phyloP scores from a whole-genome alignment of 257 asterid genomes.

The Avicennia marina region DNA sequence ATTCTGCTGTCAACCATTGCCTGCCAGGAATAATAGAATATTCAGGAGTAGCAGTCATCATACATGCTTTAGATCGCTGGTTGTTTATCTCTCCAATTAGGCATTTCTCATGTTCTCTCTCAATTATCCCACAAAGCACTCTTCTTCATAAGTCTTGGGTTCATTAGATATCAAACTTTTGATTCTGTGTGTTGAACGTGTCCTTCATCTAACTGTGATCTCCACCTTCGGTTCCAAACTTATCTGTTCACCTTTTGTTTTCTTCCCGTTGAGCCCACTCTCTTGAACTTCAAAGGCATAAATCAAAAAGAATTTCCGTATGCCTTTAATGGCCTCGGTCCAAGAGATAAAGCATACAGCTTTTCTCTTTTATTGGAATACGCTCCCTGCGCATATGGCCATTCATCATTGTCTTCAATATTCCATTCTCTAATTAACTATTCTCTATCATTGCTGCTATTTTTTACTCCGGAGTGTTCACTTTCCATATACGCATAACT shows the following conservation, averaged over 20 bases:
- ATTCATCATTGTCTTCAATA: conserved; percentile 28
- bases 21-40: conserved; percentile 18
- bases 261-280: conserved; percentile 33
- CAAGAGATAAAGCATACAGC: conserved; percentile 43
- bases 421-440: conserved; percentile 31
- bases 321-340: conserved; percentile 38
- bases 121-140: not conserved
- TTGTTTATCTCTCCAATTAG: conserved; percentile 15
- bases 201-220: too few relatives aligned
- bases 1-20: conserved; percentile 22
- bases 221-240: too few relatives aligned
- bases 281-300: conserved; percentile 16
- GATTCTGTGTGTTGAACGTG: conserved; percentile 5
- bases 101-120: conserved; percentile 4
- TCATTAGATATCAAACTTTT: not conserved
- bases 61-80: conserved; percentile 2
- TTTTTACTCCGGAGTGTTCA: not conserved
- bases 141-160: not conserved
- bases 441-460: conserved; percentile 16
- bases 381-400: conserved; percentile 34
- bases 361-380: conserved; percentile 36
- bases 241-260: conserved; percentile 32
- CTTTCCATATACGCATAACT: not conserved
- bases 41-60: not conserved
- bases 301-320: conserved; percentile 31